Evolutionary conservation across 371 early-diverging fungal species (phyloP).

Genomic region (Mortierella polycephala): DNA sequence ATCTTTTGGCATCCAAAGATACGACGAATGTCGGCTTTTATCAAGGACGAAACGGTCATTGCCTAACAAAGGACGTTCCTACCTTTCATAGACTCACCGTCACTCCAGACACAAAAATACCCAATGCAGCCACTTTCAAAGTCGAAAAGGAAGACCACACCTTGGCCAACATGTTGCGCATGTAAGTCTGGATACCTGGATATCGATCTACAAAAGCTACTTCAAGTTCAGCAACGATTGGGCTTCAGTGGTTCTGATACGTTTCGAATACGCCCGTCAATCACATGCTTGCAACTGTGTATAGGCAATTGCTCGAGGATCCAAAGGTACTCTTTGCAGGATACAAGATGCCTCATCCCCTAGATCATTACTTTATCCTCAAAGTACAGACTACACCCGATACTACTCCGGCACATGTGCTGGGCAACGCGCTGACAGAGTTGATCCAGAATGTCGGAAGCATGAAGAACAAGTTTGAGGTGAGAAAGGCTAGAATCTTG

Average conservation of each 20-base stretch:
- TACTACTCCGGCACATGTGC: constrained; percentile 84
- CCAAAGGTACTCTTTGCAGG: constrained; percentile 96
- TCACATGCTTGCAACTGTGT: neutral
- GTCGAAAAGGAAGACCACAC: constrained; percentile 98
- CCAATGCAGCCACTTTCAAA: constrained; percentile 93
- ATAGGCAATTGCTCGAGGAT: constrained; percentile 90
- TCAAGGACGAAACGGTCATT: no score
- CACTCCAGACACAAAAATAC: constrained; percentile 90
- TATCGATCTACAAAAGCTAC: no score
- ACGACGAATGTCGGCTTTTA: neutral
- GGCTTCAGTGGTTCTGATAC: no score
- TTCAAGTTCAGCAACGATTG: no score
- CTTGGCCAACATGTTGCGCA: constrained; percentile 91
- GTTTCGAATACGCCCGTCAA: neutral
- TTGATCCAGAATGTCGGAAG: constrained; percentile 83
- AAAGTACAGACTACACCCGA: constrained; percentile 93
- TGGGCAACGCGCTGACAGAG: constrained; percentile 81
- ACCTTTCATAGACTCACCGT: constrained; percentile 75
- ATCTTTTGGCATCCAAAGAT: neutral
- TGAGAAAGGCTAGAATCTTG: constrained; percentile 7
- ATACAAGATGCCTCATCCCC: constrained; percentile 98
- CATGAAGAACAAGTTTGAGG: constrained; percentile 88
- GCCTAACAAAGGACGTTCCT: no score
- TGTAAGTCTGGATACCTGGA: constrained; percentile 60
- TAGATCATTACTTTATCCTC: constrained; percentile 90